These are phyloP conservation scores for Pichia heedii DNA, from an alignment of 805 yeast genomes.

Conservation along the genomic window DNA sequence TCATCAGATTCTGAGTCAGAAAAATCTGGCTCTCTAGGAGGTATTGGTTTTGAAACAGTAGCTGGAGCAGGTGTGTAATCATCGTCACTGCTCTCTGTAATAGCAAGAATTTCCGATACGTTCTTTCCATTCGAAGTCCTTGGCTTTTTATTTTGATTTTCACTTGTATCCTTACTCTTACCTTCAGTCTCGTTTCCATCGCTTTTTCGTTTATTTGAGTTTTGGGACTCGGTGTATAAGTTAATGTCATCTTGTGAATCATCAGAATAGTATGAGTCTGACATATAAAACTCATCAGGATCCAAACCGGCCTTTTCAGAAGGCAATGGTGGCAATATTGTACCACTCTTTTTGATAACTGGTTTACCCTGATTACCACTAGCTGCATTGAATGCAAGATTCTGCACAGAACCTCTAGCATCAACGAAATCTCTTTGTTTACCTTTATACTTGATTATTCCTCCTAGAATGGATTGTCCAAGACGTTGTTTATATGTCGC, in stretches of 20 bases:
- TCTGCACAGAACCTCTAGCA: constrained; percentile 54
- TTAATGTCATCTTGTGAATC: constrained; percentile 13
- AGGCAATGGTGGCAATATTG: constrained; percentile 24
- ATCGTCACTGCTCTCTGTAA: constrained; percentile 3
- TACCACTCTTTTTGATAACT: constrained; percentile 1
- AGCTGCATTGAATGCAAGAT: constrained; percentile 41
- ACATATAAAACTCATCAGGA: constrained; percentile 30
- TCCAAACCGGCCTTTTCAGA: constrained; percentile 31
- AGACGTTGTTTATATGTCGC: constrained; percentile 58
- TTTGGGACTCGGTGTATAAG: constrained; percentile 14
- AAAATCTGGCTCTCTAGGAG: constrained; percentile 60
- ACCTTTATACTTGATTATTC: constrained; percentile 67
- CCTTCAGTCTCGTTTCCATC: constrained; percentile 16
- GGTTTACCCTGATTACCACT: constrained; percentile 9
- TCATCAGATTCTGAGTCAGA: constrained; percentile 4
- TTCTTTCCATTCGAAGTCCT: constrained; percentile 68
- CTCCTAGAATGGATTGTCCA: constrained; percentile 71
- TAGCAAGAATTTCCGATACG: constrained; percentile 52
- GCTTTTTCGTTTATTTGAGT: constrained; percentile 4
- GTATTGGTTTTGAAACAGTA: constrained; percentile 33
- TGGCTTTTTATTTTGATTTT: constrained; percentile 4
- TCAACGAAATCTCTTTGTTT: constrained; percentile 69
- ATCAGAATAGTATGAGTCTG: constrained; percentile 31
- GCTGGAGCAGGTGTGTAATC: not conserved
- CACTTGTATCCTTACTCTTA: constrained; percentile 12